Base-by-base conservation (phyloP, 192 early-diverging fungal genomes). In the Spinellus fusiger region DNA sequence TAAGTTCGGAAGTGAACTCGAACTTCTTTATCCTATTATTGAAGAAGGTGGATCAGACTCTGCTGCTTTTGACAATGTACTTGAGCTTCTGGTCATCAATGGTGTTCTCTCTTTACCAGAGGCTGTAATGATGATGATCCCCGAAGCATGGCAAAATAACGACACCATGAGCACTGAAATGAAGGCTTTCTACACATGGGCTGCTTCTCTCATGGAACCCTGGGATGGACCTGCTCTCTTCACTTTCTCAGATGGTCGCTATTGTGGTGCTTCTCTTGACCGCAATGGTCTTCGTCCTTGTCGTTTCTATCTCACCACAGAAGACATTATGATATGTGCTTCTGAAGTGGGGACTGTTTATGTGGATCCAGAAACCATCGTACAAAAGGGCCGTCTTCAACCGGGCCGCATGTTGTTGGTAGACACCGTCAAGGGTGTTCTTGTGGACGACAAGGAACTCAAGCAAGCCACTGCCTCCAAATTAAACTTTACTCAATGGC, bases 141-240 rank as follows among this genome's bases (percentile, higher is more conserved):
- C 96, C 38, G 96, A 98, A 73, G 94, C 96, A 6, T 96, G 94
- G 94, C 92, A 96, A 73, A 92, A 91, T 74, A 90, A 94, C 69
- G 74, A 80, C 35, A 71, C 74, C 54, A 93, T 94, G 86, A 87
- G 86, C 54, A 80, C 87, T 12, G 89, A 89, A 40, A 93, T 94
- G 79, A 83, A 87, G 38, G 89, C 92, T 16, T 98, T 96, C 76
- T 97, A 98, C 75, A 86, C 93, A 73, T 98, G 96, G 96, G 93
- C 94, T 50, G 90, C 95, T 29, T 91, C 87, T 74, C 73, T 98
- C 38, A 97, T 97, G 94, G 96, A 98, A 74, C 90, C 94, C 15
- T 98, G 94, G 87, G 96, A 98, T 71, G 96, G 96, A 22, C 96
- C 96, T 16, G 96, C 96, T 12, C 77, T 98, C 56, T 93, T 98